Evolutionary conservation across 129 eudicot genomes (phyloP).

Genomic region (Centella asiatica): DNA sequence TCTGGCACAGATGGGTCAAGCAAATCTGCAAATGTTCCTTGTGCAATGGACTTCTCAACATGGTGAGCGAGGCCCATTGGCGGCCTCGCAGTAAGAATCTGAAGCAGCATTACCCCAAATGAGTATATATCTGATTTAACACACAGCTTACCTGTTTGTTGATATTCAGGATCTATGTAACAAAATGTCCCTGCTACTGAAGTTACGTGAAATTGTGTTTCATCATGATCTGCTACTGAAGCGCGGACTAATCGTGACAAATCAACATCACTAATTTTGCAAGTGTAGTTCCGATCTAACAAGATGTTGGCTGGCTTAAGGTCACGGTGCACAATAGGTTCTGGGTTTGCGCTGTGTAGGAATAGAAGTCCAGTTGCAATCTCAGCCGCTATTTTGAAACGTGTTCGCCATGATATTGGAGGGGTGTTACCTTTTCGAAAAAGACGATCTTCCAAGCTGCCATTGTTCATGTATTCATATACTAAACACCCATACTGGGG

Average conservation of each 20-base stretch:
- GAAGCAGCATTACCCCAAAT: constrained; percentile 20
- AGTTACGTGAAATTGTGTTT: constrained; percentile 25
- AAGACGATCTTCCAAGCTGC: constrained; percentile 30
- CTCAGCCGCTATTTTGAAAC: constrained; percentile 27
- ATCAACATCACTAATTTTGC: constrained; percentile 33
- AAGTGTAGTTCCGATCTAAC: constrained; percentile 19
- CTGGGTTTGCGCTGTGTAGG: constrained; percentile 24
- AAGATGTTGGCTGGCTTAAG: constrained; percentile 31
- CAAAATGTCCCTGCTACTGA: constrained; percentile 32
- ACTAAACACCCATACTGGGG: constrained; percentile 32
- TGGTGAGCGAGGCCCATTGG: constrained; percentile 24
- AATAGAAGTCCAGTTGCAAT: constrained; percentile 25
- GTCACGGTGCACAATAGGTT: constrained; percentile 35
- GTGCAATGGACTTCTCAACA: constrained; percentile 20
- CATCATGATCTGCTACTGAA: constrained; percentile 8
- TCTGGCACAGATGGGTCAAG: constrained; percentile 21
- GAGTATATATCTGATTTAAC: constrained; percentile 28
- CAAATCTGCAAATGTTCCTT: constrained; percentile 15
- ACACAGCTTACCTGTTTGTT: constrained; percentile 30
- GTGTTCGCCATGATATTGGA: constrained; percentile 21
- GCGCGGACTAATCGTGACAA: constrained; percentile 26
- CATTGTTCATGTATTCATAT: constrained; percentile 29
- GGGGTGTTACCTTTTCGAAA: constrained; percentile 16
- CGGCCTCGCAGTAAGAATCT: constrained; percentile 26
- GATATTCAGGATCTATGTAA: constrained; percentile 36